A percentile compares a stretch with the other conserved stretches of the same genome.
Conservation (phyloP, 108 stramenopile species). For the Nannochloropsis salina region DNA sequence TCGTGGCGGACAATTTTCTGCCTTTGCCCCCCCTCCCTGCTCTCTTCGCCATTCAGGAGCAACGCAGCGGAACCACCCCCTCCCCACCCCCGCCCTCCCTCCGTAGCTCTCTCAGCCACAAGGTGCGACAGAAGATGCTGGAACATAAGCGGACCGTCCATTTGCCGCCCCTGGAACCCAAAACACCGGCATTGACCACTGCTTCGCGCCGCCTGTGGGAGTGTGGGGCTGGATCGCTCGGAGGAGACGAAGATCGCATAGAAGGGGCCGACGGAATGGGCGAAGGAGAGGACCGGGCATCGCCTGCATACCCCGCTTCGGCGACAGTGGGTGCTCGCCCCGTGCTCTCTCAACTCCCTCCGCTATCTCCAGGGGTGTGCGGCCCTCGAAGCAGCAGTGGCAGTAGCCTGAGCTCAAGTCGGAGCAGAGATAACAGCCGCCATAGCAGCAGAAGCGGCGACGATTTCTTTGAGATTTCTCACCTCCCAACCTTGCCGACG, state of each 20-base stretch:
- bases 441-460: constrained; percentile 7
- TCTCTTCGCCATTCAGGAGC: background rate
- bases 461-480: background rate
- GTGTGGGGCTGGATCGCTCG: background rate
- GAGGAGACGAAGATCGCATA: background rate
- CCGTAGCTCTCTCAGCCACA: background rate
- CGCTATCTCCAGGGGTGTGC: too few species aligned
- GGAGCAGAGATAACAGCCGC: background rate
- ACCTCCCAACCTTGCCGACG: too few species aligned
- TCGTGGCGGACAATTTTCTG: too few species aligned
- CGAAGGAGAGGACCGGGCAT: too few species aligned
- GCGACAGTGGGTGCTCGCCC: too few species aligned
- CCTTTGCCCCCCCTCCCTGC: background rate
- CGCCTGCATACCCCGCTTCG: too few species aligned
- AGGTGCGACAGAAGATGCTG: background rate
- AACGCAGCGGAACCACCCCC: background rate
- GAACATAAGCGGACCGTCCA: background rate
- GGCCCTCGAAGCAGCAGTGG: too few species aligned
- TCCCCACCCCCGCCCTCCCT: background rate
- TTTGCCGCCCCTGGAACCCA: background rate
- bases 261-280: background rate
- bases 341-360: too few species aligned
- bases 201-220: background rate
- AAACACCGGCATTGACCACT: background rate
- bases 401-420: background rate